Base-by-base conservation (phyloP, 2,329 filamentous ascomycete genomes). In the Pseudogymnoascus sp. region DNA sequence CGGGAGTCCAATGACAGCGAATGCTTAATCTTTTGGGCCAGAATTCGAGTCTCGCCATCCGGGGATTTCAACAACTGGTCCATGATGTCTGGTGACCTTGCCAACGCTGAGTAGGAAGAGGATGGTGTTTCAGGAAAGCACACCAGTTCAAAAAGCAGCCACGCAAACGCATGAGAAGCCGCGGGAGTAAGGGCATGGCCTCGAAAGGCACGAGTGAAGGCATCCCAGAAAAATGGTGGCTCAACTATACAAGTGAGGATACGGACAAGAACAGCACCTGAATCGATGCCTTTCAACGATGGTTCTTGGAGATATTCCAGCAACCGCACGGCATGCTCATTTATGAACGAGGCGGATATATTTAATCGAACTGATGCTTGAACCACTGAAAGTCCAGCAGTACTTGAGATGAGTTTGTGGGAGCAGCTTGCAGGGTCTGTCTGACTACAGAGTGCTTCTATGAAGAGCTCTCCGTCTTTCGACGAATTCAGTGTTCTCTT, bases 171-270 rank as follows among this genome's bases (percentile, higher is more conserved):
- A 19, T 74, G 66, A 2, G 68, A 66, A 2, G 73, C 71, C 8
- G 68, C 62, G 14, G 66, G 10, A 24, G 69, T 67, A 12, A 81
- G 69, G 1, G 65, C 22, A 8, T 69, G 64, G 1, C 33, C 62
- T 31, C 59, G 65, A 50, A 75, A 75, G 1, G 72, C 62, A n/a
- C 14, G 11, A 40, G n/a, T n/a, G 14, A 16, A 40, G 6, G 37
- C 69, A 35, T 76, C 67, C 81, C 81, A 84, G 53, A 84, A 77
- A 1, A 77, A 78, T 0, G 80, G 78, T 2, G 82, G 82, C 11
- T 84, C 76, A 0, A 81, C 75, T 6, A 84, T 74, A 4, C 69
- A 67, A n/a, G 75, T 68, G 2, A 85, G 66, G 3, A 85, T 63
- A 12, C 78, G 73, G 33, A 74, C 71, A 1, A 85, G 71, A 56